Base-by-base conservation (phyloP, 768 basidiomycete genomes). In the Fistulinella prunicolor region DNA sequence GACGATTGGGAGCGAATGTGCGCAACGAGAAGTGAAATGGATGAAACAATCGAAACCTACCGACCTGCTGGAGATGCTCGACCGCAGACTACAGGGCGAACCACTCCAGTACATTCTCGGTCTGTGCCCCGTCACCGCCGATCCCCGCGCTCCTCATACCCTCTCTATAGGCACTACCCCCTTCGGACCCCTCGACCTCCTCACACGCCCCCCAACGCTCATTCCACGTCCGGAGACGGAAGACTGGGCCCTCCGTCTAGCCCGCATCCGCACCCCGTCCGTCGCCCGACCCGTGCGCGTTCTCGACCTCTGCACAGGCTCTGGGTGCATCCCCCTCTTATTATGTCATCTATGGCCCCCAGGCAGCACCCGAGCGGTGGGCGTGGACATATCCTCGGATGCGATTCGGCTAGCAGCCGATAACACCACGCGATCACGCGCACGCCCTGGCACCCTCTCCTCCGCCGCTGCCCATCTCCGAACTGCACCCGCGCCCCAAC, bases 181-280 rank as follows among this genome's bases (percentile, higher is more conserved):
- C 0, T 96, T 98, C 67, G 92, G 93, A 9, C 81, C 86, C 5
- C 80, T 98, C 39, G 74, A 80, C 57, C 76, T 97, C 59, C 71
- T 82, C 50, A 73, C 77, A 9, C 80, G 89, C 16, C 73, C 86
- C 3, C 95, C 95, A 1, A 83, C 85, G 16, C 82, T 98, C 54
- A 97, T 98, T 36, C 95, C 95, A 12, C 86, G 95, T 13, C 89
- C 94, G 37, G 95, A 99, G 68, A 99, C 95, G 0, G 92, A 96
- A 61, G 69, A 91, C 54, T 90, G 88, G 87, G 73, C 84, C 7
- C 64, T 81, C 9, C 76, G 74, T 42, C 78, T 93, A 46, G 75
- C 83, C 22, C 69, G 76, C 12, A 59, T 63, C n/a, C 58, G 80
- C 42, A 51, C 65, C 3, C 74, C 74, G 8, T 62, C 66, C 14